Conservation (phyloP, 192 early-diverging fungal species). For the Funneliformis mosseae region DNA sequence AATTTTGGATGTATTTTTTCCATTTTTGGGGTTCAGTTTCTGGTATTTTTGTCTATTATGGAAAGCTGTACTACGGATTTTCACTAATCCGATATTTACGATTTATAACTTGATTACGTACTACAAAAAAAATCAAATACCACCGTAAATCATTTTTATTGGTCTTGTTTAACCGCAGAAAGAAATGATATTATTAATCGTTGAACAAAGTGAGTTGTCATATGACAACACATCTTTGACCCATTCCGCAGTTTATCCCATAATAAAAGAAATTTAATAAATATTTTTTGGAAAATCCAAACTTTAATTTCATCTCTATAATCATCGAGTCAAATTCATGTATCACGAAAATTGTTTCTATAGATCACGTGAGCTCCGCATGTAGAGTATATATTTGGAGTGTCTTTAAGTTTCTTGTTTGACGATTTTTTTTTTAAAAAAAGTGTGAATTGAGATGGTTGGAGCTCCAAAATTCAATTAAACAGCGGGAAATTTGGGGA, state of each 20-base stretch:
- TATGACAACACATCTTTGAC: too few relatives aligned
- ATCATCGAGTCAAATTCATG: constrained; percentile 19
- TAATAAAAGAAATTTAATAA: background rate
- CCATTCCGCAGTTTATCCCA: background rate
- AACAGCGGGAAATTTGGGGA: background rate
- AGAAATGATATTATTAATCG: background rate
- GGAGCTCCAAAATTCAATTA: constrained; percentile 1
- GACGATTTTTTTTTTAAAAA: background rate
- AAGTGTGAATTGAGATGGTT: constrained; percentile 8
- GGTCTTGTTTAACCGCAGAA: too few relatives aligned
- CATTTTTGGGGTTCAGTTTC: background rate
- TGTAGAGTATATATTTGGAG: constrained; percentile 16
- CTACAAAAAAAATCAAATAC: background rate
- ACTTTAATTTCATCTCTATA: background rate
- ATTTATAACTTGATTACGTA: background rate
- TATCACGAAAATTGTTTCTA: background rate
- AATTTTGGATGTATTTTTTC: background rate
- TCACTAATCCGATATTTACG: background rate
- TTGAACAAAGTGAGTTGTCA: background rate
- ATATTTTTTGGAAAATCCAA: background rate
- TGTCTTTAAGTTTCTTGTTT: background rate
- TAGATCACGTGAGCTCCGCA: constrained; percentile 22
- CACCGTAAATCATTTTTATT: too few relatives aligned
- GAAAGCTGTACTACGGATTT: background rate
- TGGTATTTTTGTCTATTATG: background rate